phyloP scores from a whole-genome alignment of 140 eudicot species.

The Senecio squalidus region DNA sequence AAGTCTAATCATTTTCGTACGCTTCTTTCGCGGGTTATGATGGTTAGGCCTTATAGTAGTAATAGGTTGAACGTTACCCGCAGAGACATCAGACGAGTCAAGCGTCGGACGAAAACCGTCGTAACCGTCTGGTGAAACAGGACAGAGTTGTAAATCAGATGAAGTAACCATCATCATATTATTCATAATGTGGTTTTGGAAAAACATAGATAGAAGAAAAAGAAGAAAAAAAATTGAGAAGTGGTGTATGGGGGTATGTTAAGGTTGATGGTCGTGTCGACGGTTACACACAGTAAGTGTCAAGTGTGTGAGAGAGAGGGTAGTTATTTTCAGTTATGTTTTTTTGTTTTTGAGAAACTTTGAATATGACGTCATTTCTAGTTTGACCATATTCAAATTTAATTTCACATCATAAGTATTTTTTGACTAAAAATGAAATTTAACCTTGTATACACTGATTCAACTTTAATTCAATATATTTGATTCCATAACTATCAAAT shows the following conservation, averaged over 20 bases:
- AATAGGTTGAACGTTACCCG: conserved; percentile 23
- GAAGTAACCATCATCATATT: conserved; percentile 13
- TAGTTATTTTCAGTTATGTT: conserved; percentile 53
- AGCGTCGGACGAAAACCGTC: conserved; percentile 24
- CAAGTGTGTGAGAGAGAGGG: conserved; percentile 24
- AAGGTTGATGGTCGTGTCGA: conserved; percentile 20
- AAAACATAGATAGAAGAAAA: not conserved
- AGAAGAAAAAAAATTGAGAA: conserved; percentile 21
- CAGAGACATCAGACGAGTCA: conserved; percentile 1
- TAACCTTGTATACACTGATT: too few species aligned
- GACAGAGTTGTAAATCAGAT: conserved; percentile 29
- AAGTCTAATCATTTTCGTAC: conserved; percentile 45
- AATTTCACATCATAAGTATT: too few species aligned
- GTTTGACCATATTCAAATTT: too few species aligned
- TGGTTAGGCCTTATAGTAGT: conserved; percentile 18
- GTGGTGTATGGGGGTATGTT: conserved; percentile 20
- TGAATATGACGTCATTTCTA: not conserved
- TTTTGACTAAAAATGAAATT: too few species aligned
- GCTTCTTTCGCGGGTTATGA: conserved; percentile 59
- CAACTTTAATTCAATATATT: too few species aligned
- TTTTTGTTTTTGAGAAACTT: conserved; percentile 22
- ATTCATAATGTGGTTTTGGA: conserved; percentile 19
- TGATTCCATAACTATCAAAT: too few species aligned
- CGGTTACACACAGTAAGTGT: conserved; percentile 44
- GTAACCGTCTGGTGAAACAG: conserved; percentile 25